These are phyloP conservation scores for Boletus patriciae DNA, from an alignment of 768 basidiomycete genomes.

Conservation along the genomic window DNA sequence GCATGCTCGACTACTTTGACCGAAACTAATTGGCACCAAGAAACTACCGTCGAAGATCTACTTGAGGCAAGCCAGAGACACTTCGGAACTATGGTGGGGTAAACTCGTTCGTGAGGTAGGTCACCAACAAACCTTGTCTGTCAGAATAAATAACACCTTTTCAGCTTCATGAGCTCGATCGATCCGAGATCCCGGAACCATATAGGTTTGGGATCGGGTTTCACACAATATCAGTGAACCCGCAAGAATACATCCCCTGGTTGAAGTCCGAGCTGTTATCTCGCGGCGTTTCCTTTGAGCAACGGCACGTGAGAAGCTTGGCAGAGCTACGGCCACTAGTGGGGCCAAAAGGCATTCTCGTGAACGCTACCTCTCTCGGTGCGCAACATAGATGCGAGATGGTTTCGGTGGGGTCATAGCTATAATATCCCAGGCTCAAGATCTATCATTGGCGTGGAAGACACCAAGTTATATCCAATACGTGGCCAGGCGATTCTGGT, in stretches of 20 bases:
- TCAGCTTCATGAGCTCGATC: conserved; percentile 36
- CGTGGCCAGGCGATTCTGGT: conserved; percentile 84
- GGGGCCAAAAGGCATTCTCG: conserved; percentile 40
- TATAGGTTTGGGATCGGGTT: conserved; percentile 42
- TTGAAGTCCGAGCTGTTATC: conserved; percentile 41
- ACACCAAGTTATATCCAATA: conserved; percentile 69
- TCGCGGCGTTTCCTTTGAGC: conserved; percentile 46
- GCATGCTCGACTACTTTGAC: background rate
- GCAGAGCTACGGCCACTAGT: conserved; percentile 46
- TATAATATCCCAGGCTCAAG: conserved; percentile 49
- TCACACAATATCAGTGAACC: conserved; percentile 50
- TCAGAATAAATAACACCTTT: background rate
- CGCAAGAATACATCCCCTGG: conserved; percentile 51
- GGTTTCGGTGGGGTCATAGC: background rate
- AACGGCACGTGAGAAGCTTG: conserved; percentile 42
- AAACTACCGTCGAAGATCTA: conserved; percentile 40
- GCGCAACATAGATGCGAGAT: conserved; percentile 9
- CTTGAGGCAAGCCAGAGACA: conserved; percentile 17
- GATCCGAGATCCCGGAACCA: conserved; percentile 37
- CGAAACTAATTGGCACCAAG: conserved; percentile 23
- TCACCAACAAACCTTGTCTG: background rate
- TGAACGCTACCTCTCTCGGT: conserved; percentile 62
- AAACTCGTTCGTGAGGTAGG: conserved; percentile 42
- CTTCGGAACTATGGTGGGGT: conserved; percentile 39
- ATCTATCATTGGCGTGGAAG: conserved; percentile 79